Conservation (phyloP, 768 basidiomycete genomes). For the Pholiota conissans region DNA sequence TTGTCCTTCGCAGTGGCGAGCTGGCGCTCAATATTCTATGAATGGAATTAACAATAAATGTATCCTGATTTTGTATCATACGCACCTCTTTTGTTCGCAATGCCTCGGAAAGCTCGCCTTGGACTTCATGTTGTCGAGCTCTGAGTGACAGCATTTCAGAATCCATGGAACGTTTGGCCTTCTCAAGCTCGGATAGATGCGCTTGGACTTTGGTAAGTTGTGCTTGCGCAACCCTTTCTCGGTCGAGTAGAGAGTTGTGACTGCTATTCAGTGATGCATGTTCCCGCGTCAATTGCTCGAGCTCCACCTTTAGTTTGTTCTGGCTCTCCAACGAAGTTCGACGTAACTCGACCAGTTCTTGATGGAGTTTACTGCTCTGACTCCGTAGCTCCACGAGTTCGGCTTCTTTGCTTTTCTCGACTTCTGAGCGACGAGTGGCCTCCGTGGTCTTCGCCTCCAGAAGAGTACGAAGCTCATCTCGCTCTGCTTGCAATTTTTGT, state of each 20-base stretch:
- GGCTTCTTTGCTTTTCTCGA: constrained; percentile 82
- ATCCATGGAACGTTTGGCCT: constrained; percentile 63
- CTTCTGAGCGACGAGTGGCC: constrained; percentile 80
- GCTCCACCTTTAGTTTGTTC: constrained; percentile 73
- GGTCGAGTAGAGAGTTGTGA: constrained; percentile 64
- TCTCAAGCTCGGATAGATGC: constrained; percentile 60
- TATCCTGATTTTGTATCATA: constrained; percentile 2
- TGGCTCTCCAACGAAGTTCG: constrained; percentile 62
- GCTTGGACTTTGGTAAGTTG: constrained; percentile 50
- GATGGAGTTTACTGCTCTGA: constrained; percentile 60
- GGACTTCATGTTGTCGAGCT: constrained; percentile 65
- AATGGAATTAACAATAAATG: not conserved
- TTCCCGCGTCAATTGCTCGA: constrained; percentile 64
- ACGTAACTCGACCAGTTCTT: constrained; percentile 67
- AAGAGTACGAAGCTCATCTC: constrained; percentile 82
- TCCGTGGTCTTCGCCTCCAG: constrained; percentile 87
- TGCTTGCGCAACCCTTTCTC: constrained; percentile 52
- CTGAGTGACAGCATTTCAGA: constrained; percentile 74
- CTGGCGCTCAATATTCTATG: constrained; percentile 76
- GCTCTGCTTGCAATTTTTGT: constrained; percentile 72
- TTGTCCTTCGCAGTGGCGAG: constrained; percentile 70
- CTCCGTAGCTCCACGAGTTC: constrained; percentile 75
- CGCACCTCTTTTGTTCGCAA: constrained; percentile 74
- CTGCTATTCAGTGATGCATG: constrained; percentile 58
- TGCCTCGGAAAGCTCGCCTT: constrained; percentile 62